Conservation (phyloP, 1,139 yeast species). For the Pichia sp. region DNA sequence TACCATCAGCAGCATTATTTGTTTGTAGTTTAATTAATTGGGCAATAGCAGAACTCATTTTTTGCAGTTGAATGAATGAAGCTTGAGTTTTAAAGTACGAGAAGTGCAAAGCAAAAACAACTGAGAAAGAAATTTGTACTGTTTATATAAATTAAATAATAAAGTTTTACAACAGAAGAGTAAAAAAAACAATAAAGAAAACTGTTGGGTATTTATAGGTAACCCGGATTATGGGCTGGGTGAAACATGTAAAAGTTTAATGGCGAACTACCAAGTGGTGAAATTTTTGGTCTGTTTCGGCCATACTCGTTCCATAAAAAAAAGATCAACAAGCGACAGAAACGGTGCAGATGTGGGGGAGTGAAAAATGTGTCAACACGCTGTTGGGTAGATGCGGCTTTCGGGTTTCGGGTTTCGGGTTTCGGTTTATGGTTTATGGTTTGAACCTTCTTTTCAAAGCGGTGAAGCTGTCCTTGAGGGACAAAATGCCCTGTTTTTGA, state of each 20-base stretch:
- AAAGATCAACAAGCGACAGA: not conserved
- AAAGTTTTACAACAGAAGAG: too few relatives aligned
- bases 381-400: not conserved
- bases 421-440: not conserved
- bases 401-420: not conserved
- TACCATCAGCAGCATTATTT: conserved; percentile 45
- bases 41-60: conserved; percentile 16
- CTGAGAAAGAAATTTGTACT: too few relatives aligned
- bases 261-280: too few relatives aligned
- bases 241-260: too few relatives aligned
- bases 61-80: not conserved
- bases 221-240: not conserved
- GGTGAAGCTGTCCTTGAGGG: not conserved
- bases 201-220: not conserved
- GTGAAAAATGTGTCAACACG: not conserved
- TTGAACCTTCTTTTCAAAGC: not conserved
- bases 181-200: too few relatives aligned
- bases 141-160: too few relatives aligned
- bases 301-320: not conserved
- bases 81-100: too few relatives aligned
- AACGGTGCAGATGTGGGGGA: not conserved
- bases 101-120: too few relatives aligned
- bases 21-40: conserved; percentile 21
- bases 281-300: not conserved
- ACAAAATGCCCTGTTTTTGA: not conserved